A percentile compares a stretch with the other conserved stretches of the same genome.
Evolutionary conservation across 352 stramenopile species (phyloP).

Genomic region (Aphanomyces cochlioides): DNA sequence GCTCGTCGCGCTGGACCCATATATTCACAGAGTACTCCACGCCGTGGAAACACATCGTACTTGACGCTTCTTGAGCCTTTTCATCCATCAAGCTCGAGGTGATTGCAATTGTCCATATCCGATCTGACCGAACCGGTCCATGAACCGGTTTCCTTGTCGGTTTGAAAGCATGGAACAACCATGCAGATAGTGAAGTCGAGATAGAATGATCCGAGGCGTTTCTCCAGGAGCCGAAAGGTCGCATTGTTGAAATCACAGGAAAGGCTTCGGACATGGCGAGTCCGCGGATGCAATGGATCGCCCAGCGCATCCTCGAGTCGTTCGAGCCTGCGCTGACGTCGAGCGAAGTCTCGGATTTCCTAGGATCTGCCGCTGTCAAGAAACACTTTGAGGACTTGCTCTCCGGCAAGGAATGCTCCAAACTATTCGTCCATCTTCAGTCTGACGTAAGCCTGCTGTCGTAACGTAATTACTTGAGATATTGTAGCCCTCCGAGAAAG

Average conservation of each 20-base stretch:
- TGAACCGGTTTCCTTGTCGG: not conserved
- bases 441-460: conserved; percentile 27
- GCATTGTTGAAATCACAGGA: not conserved
- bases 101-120: not conserved
- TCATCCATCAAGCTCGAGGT: not conserved
- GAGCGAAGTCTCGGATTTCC: conserved; percentile 61
- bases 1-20: conserved; percentile 48
- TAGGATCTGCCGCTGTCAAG: conserved; percentile 44
- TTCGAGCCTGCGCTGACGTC: conserved; percentile 64
- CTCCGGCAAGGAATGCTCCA: conserved; percentile 57
- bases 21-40: conserved; percentile 71
- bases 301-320: conserved; percentile 66
- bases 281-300: conserved; percentile 78
- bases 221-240: conserved; percentile 5
- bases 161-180: conserved; percentile 10
- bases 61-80: conserved; percentile 43
- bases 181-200: conserved; percentile 8
- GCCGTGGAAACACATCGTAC: conserved; percentile 64
- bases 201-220: conserved; percentile 6
- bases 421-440: conserved; percentile 79
- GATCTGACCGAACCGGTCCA: not conserved
- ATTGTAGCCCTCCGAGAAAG: conserved; percentile 21
- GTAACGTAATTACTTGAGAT: not conserved
- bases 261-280: conserved; percentile 49
- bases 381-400: conserved; percentile 76